phyloP scores from a whole-genome alignment of 768 basidiomycete species.

The Xerocomellus amylosporus region DNA sequence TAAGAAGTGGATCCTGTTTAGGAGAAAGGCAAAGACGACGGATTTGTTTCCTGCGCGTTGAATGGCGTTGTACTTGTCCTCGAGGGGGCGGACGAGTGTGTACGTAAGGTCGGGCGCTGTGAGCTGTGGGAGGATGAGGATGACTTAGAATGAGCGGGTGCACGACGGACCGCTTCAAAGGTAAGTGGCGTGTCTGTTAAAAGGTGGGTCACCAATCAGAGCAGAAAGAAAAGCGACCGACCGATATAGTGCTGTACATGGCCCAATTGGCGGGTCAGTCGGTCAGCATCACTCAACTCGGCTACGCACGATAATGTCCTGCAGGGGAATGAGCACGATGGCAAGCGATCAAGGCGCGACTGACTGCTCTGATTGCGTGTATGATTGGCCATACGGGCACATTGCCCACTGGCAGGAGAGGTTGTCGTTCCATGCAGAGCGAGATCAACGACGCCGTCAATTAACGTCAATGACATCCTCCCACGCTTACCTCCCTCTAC shows the following conservation, averaged over 20 bases:
- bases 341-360: not conserved
- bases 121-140: constrained; percentile 46
- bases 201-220: not conserved
- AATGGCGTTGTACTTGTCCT: constrained; percentile 78
- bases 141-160: not conserved
- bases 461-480: too few species aligned
- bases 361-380: constrained; percentile 67
- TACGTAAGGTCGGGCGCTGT: constrained; percentile 87
- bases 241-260: constrained; percentile 63
- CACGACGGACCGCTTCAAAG: constrained; percentile 65
- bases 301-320: constrained; percentile 61
- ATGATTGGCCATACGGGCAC: constrained; percentile 80
- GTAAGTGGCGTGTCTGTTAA: constrained; percentile 75
- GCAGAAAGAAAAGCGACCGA: constrained; percentile 26
- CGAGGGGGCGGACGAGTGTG: constrained; percentile 81
- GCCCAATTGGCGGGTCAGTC: constrained; percentile 4
- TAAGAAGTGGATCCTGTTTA: constrained; percentile 83
- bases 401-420: constrained; percentile 45
- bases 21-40: constrained; percentile 81
- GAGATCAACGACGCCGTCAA: too few species aligned
- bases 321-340: constrained; percentile 13
- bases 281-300: not conserved
- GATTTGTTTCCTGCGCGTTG: constrained; percentile 77
- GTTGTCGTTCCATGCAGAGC: constrained; percentile 33
- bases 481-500: too few species aligned